phyloP scores from a whole-genome alignment of 768 basidiomycete species.

The Pleurotus sapidus region DNA sequence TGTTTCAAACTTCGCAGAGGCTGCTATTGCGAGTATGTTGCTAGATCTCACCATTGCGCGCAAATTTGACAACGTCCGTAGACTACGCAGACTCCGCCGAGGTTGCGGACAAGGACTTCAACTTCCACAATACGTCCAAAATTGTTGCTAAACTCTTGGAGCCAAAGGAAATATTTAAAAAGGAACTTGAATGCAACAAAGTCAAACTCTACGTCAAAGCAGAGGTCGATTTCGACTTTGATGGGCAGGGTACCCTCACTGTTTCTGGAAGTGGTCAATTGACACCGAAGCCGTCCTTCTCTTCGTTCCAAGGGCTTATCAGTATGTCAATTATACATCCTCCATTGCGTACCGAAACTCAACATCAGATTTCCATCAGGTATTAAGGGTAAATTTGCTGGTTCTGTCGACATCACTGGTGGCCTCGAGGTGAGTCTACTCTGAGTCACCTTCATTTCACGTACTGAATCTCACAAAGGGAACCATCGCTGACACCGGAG shows the following conservation, averaged over 20 bases:
- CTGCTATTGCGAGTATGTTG: neutral
- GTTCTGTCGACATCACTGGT: conserved; percentile 7
- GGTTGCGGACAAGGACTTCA: conserved; percentile 4
- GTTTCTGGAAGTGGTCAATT: conserved; percentile 1
- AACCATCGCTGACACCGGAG: conserved; percentile 2
- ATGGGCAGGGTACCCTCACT: neutral
- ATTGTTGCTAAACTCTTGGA: conserved; percentile 1
- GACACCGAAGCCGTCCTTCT: conserved; percentile 1
- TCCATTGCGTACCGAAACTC: neutral
- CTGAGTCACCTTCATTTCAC: neutral
- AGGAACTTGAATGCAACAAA: neutral
- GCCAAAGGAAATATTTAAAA: conserved; percentile 3
- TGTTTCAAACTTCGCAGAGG: neutral
- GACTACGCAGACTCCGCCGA: neutral
- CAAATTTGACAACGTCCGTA: too few relatives aligned
- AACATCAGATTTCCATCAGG: neutral
- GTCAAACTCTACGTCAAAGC: conserved; percentile 3
- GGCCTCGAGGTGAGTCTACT: conserved; percentile 2
- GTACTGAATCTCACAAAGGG: neutral
- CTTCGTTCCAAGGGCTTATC: neutral
- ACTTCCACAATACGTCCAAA: neutral
- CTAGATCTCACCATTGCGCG: too few relatives aligned
- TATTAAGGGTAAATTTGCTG: conserved; percentile 2
- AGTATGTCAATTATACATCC: neutral
- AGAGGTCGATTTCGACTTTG: conserved; percentile 4